Evolutionary conservation across 228 moss, liverwort and hornwort species (phyloP).

Genomic region (Sphagnum fallax): DNA sequence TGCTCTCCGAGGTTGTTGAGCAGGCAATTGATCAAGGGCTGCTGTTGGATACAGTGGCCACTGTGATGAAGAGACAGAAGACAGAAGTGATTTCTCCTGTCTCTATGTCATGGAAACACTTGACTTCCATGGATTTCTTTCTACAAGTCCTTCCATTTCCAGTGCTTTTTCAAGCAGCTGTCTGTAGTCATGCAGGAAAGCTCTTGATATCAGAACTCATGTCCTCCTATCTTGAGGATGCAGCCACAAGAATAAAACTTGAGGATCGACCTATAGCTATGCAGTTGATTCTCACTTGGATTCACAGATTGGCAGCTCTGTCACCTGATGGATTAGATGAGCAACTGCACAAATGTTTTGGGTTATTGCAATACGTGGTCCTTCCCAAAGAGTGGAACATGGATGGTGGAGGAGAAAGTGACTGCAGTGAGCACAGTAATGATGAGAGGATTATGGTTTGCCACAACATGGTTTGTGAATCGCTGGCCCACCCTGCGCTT

Average conservation of each 20-base stretch:
- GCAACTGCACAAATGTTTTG: slow-evolving; percentile 47
- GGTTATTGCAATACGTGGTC: slow-evolving; percentile 42
- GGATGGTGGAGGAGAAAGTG: slow-evolving; percentile 13
- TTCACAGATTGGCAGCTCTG: slow-evolving; percentile 36
- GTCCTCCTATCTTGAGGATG: slow-evolving; percentile 36
- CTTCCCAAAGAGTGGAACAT: slow-evolving; percentile 9
- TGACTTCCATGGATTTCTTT: slow-evolving; percentile 12
- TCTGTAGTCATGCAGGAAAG: slow-evolving; percentile 28
- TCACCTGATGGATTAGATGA: slow-evolving; percentile 21
- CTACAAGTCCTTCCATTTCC: slow-evolving; percentile 50
- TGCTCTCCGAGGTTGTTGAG: slow-evolving; percentile 44
- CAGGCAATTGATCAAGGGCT: slow-evolving; percentile 14
- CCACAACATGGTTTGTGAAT: slow-evolving; percentile 25
- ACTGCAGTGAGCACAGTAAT: not conserved
- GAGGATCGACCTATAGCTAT: slow-evolving; percentile 31
- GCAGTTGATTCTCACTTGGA: slow-evolving; percentile 53
- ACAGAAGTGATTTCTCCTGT: not conserved
- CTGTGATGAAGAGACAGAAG: not conserved
- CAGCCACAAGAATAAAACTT: slow-evolving; percentile 22
- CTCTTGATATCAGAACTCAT: slow-evolving; percentile 32
- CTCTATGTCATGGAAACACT: not conserved
- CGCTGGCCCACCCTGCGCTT: slow-evolving; percentile 40
- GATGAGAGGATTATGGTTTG: slow-evolving; percentile 20
- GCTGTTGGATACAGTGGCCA: slow-evolving; percentile 5
- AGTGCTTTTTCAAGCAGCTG: slow-evolving; percentile 54